These are phyloP conservation scores for Areca catechu DNA, from an alignment of 176 grass and related monocot genomes.

Conservation along the genomic window DNA sequence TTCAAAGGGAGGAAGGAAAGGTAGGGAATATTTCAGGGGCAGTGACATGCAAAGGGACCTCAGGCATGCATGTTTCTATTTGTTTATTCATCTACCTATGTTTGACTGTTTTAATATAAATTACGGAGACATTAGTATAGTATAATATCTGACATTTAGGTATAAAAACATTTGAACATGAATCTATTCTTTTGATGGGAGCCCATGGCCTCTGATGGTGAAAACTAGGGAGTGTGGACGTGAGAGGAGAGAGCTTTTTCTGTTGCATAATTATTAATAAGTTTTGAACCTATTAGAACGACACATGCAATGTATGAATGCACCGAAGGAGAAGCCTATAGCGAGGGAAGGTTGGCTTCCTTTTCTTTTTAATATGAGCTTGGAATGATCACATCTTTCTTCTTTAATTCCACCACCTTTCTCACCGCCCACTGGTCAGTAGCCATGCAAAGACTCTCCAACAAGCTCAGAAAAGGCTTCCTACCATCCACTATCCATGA, in stretches of 20 bases:
- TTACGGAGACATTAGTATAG: background rate
- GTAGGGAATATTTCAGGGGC: constrained; percentile 30
- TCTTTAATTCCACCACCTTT: background rate
- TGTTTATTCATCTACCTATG: constrained; percentile 12
- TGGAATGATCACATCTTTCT: constrained; percentile 14
- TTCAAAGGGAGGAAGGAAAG: constrained; percentile 5
- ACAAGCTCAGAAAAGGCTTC: constrained; percentile 4
- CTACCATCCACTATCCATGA: background rate
- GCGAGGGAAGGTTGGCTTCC: background rate
- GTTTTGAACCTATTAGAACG: too few species aligned
- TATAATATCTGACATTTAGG: constrained; percentile 12
- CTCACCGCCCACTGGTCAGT: constrained; percentile 8
- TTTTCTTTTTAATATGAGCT: constrained; percentile 3
- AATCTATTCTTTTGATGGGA: constrained; percentile 35
- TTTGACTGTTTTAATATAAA: background rate
- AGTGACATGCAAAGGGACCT: constrained; percentile 26
- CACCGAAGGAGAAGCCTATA: too few species aligned
- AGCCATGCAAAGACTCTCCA: background rate
- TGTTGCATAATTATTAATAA: too few species aligned
- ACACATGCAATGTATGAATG: too few species aligned
- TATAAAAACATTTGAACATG: background rate
- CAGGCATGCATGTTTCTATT: constrained; percentile 23
- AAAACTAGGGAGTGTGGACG: constrained; percentile 2
- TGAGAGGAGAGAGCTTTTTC: background rate
- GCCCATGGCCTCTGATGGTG: background rate